These are phyloP conservation scores for Tolypocladium inflatum DNA, from an alignment of 2,329 filamentous ascomycete genomes.

Conservation along the genomic window DNA sequence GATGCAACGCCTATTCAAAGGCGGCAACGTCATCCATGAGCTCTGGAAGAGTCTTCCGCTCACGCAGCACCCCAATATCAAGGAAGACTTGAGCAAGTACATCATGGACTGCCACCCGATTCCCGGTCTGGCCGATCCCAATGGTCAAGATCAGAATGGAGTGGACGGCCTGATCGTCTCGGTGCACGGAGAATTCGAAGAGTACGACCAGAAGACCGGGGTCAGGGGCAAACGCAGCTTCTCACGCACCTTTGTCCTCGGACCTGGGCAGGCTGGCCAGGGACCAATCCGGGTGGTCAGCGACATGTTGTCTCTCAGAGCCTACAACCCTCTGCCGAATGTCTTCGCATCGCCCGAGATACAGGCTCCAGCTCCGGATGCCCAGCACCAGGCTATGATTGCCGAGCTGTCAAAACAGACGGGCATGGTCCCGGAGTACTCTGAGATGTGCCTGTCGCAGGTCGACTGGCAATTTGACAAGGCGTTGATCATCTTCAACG, in stretches of 20 bases:
- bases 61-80: slow-evolving; percentile 66
- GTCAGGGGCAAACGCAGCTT: slow-evolving; percentile 64
- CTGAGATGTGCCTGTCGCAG: slow-evolving; percentile 70
- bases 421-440: slow-evolving; percentile 69
- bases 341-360: slow-evolving; percentile 22
- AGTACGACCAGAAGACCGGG: slow-evolving; percentile 48
- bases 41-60: slow-evolving; percentile 62
- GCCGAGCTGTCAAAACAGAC: slow-evolving; percentile 68
- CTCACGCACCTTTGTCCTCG: slow-evolving; percentile 70
- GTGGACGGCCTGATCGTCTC: slow-evolving; percentile 71
- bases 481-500: slow-evolving; percentile 66
- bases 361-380: slow-evolving; percentile 14
- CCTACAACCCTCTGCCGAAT: slow-evolving; percentile 45
- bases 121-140: slow-evolving; percentile 60
- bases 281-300: slow-evolving; percentile 65
- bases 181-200: slow-evolving; percentile 78
- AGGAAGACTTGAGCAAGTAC: slow-evolving; percentile 60
- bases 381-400: slow-evolving; percentile 59
- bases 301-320: slow-evolving; percentile 67
- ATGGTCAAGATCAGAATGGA: slow-evolving; percentile 50
- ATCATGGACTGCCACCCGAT: slow-evolving; percentile 74
- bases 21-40: slow-evolving; percentile 54
- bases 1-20: slow-evolving; percentile 56
- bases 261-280: slow-evolving; percentile 57
- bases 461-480: slow-evolving; percentile 72